Evolutionary conservation across 2,329 filamentous ascomycete species (phyloP), one percentile per base, ranked within the genome.

Genomic region (Penicillium fuscoglaucum): DNA sequence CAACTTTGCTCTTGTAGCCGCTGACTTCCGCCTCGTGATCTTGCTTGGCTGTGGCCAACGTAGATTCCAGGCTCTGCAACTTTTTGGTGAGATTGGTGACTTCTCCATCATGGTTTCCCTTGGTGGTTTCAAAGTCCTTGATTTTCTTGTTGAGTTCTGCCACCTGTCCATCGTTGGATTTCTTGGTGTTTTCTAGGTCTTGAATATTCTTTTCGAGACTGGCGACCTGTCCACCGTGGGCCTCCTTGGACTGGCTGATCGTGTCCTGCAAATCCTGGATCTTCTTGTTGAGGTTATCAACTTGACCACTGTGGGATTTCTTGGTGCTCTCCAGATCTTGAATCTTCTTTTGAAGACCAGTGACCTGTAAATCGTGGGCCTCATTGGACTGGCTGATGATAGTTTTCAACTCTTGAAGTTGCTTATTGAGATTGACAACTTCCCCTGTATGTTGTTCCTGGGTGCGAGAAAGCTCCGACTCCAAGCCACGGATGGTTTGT

Each of bases 51-150:
- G 35, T 29, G 35, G 50, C 55, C 21, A 58, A 53, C 7, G 29
- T 44, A 13, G 55, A 44, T 43, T 89, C 83, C 8, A 90, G 76
- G 49, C 81, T 80, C 52, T 82, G 83, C 21, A 88, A 85, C 59
- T 81, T 80, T 69, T 87, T 87, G 39, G 43, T 81, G 79, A 89
- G 73, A 60, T 87, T 84, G 4, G 84, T 80, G 47, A 83, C 78
- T 66, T 90, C 85, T 1, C 82, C 83, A 44, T 87, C 86, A 39
- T 79, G 73, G 17, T 85, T 85, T 60, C 82, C 80, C 69, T 87
- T 88, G 43, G 68, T 68, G 21, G 61, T 65, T 69, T 90, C 84
- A n/a, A 90, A 75, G 31, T 82, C 80, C 55, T 83, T 83, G 28
- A 87, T 80, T 1, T 78, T 86, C 17, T 79, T 80, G 66, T 81